Evolutionary conservation across 164 flowering plant genomes (phyloP), one percentile per base, ranked within the genome.

Genomic region (Chimonanthus praecox): DNA sequence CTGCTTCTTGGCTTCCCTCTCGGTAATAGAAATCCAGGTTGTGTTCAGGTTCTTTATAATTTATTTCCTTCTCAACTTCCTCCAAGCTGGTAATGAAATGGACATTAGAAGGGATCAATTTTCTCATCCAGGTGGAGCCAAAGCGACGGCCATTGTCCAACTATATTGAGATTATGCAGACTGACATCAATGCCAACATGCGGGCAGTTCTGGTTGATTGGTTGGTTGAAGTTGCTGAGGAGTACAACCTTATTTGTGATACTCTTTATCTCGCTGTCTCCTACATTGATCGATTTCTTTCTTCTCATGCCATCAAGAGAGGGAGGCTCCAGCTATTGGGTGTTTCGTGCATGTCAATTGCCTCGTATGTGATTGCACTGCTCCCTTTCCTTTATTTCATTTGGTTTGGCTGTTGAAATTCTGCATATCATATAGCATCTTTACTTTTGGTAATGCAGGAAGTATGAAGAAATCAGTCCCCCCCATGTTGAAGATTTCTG

Each of bases 391-490:
- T 70, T 11, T 15, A 49, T 63, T 5, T 65, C 7, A 2, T 7
- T 15, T 44, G 68, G 16, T 6, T 70, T 63, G 21, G 2, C 15
- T 62, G 45, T n/a, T 3, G 9, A 3, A 7, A 44, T 13, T 15
- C 33, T 6, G 4, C 9, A 6, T n/a, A 49, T 7, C 3, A 18
- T 58, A 65, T 54, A 49, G 72, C 45, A 15, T 44, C 63, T 21
- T 7, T 47, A n/a, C 46, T 50, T 68, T 48, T 33, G 33, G 18
- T 70, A 50, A 47, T 77, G 47, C 77, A 95, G 99, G 49, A 96
- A 96, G 75, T 92, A 92, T 71, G 99, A 96, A 77, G 99, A 96
- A 33, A 94, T 90, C 71, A 88, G 76, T 58, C 95, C 98, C 66
- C 97, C 97, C 46, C 84, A 87, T 72, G 92, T 91, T 47, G 95